phyloP scores from a whole-genome alignment of 2,329 filamentous ascomycete genomes.

The Microascus cirrosus region DNA sequence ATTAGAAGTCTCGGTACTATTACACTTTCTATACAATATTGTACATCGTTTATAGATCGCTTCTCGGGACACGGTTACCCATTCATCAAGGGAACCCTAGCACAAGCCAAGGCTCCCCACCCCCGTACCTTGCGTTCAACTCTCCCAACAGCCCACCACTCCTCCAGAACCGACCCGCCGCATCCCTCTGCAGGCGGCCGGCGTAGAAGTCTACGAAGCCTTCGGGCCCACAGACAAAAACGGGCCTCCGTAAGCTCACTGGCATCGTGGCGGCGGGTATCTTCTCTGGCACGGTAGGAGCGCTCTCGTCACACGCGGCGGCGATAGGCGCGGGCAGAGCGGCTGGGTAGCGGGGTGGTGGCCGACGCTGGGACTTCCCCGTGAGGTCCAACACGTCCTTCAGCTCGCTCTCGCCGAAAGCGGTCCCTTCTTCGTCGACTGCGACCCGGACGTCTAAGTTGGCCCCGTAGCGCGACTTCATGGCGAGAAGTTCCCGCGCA shows the following conservation, averaged over 20 bases:
- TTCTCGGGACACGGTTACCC: not conserved
- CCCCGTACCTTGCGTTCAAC: constrained; percentile 5
- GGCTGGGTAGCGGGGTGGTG: not conserved
- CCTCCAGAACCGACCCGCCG: not conserved
- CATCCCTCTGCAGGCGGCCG: constrained; percentile 31
- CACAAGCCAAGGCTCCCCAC: constrained; percentile 1
- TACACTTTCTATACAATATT: not conserved
- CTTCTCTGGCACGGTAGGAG: constrained; percentile 15
- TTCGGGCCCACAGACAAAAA: constrained; percentile 85
- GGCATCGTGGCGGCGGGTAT: constrained; percentile 15
- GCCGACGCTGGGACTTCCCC: not conserved
- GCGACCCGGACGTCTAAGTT: constrained; percentile 61
- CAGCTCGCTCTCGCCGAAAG: constrained; percentile 47
- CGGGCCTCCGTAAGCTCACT: constrained; percentile 17
- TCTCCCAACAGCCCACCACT: constrained; percentile 5
- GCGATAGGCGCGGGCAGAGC: not conserved
- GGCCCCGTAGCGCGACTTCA: constrained; percentile 46
- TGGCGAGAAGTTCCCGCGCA: constrained; percentile 47
- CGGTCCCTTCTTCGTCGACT: constrained; percentile 67
- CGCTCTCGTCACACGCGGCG: constrained; percentile 7
- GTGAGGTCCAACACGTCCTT: constrained; percentile 14
- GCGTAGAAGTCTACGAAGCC: constrained; percentile 78
- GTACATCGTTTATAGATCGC: not conserved
- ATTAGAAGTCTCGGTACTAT: not conserved
- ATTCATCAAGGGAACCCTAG: constrained; percentile 2